Evolutionary conservation across 805 yeast genomes (phyloP).

Genomic region (Barnettozyma sucrosica): DNA sequence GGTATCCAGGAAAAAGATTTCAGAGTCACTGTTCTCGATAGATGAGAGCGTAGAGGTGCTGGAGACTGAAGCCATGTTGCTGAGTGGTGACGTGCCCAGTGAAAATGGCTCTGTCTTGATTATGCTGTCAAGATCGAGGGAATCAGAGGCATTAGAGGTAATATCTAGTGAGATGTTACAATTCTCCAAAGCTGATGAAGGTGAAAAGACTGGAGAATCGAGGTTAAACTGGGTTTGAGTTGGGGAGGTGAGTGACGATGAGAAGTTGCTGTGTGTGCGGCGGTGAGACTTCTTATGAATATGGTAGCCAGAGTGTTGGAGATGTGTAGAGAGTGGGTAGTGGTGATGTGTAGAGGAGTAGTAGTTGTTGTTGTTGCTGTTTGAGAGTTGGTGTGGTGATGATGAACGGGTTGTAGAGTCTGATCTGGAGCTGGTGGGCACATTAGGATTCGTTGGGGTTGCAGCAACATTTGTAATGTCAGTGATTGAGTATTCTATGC

Average conservation of each 20-base stretch:
- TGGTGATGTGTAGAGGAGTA: background rate
- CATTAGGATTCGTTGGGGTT: background rate
- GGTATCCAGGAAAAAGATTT: constrained; percentile 7
- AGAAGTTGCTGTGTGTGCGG: constrained; percentile 3
- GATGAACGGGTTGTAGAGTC: background rate
- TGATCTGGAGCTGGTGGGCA: background rate
- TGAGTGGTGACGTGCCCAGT: background rate
- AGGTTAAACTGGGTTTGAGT: constrained; percentile 5
- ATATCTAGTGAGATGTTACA: constrained; percentile 9
- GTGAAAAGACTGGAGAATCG: background rate
- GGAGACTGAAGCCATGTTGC: background rate
- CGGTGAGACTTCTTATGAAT: constrained; percentile 9
- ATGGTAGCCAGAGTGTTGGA: background rate
- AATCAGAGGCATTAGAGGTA: constrained; percentile 1
- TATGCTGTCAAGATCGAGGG: background rate
- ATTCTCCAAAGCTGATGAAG: constrained; percentile 1
- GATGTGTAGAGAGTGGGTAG: background rate
- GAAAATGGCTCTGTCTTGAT: background rate
- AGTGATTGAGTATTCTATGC: constrained; percentile 17
- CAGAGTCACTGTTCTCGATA: constrained; percentile 7
- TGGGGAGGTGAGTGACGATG: constrained; percentile 12
- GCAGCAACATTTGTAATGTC: constrained; percentile 21
- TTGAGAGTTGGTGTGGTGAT: background rate
- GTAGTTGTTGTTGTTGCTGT: background rate
- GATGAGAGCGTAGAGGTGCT: constrained; percentile 1